Evolutionary conservation across 768 basidiomycete genomes (phyloP).

Genomic region (Boletus rubroflammeus): DNA sequence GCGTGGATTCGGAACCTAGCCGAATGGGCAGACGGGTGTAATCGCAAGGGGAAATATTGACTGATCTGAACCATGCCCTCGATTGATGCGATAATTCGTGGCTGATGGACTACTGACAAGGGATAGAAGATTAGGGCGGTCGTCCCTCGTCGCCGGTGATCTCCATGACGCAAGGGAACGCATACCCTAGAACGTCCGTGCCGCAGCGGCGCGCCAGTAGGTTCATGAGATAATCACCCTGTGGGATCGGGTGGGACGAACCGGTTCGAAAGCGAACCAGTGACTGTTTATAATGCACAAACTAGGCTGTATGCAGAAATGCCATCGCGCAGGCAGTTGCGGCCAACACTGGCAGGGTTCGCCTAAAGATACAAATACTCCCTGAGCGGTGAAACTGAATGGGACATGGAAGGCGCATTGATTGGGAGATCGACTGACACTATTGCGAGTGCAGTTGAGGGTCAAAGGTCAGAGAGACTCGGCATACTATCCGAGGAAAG

Average conservation of each 20-base stretch:
- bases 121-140: not conserved
- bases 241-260: not conserved
- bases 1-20: conserved; percentile 13
- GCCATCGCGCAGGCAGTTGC: not conserved
- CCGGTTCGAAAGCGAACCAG: not conserved
- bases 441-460: not conserved
- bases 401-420: no score
- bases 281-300: not conserved
- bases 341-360: not conserved
- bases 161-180: not conserved
- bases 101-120: not conserved
- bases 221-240: not conserved
- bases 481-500: not conserved
- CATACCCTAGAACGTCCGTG: not conserved
- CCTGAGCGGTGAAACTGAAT: not conserved
- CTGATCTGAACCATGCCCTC: not conserved
- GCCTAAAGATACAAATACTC: not conserved
- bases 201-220: not conserved
- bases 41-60: conserved; percentile 1
- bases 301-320: not conserved
- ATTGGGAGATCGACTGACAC: not conserved
- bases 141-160: not conserved
- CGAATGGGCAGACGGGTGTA: not conserved
- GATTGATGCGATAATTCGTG: conserved; percentile 1
- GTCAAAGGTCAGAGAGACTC: not conserved